These are phyloP conservation scores for Suhomyces coccinellae DNA, from an alignment of 1,139 yeast species.

Conservation along the genomic window DNA sequence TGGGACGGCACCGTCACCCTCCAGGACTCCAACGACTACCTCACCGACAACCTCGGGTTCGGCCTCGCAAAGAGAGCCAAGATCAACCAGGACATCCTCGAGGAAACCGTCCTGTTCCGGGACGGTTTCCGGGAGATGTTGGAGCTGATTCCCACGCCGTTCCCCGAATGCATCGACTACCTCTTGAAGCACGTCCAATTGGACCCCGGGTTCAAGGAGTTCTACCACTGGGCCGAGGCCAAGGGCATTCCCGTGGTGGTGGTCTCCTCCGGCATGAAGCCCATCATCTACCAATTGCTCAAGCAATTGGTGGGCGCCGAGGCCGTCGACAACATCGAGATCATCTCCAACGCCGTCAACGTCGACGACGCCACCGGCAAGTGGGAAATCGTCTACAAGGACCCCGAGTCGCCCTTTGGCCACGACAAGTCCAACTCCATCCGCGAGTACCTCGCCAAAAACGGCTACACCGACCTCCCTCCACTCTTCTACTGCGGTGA, in stretches of 20 bases:
- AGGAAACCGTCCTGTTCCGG: conserved; percentile 68
- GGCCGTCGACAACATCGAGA: conserved; percentile 70
- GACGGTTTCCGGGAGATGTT: conserved; percentile 87
- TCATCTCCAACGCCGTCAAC: conserved; percentile 77
- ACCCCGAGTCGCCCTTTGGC: conserved; percentile 80
- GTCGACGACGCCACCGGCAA: conserved; percentile 48
- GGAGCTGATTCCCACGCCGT: conserved; percentile 71
- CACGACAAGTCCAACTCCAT: conserved; percentile 91
- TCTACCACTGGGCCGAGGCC: conserved; percentile 75
- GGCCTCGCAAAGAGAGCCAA: conserved; percentile 68
- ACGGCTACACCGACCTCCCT: conserved; percentile 33
- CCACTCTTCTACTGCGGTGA: conserved; percentile 88
- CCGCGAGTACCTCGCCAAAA: conserved; percentile 55
- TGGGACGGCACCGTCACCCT: conserved; percentile 97
- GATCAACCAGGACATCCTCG: conserved; percentile 71
- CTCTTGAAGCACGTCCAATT: conserved; percentile 62
- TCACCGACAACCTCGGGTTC: conserved; percentile 87
- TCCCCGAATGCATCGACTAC: conserved; percentile 76
- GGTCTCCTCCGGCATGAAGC: conserved; percentile 90
- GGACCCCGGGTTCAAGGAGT: conserved; percentile 87
- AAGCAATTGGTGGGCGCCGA: conserved; percentile 73
- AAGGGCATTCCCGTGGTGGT: conserved; percentile 76
- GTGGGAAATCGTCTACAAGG: conserved; percentile 86
- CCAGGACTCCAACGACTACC: conserved; percentile 84
- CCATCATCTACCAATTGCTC: conserved; percentile 78